Base-by-base conservation (phyloP, 108 stramenopile species). In the Nitzschia inconspicua region DNA sequence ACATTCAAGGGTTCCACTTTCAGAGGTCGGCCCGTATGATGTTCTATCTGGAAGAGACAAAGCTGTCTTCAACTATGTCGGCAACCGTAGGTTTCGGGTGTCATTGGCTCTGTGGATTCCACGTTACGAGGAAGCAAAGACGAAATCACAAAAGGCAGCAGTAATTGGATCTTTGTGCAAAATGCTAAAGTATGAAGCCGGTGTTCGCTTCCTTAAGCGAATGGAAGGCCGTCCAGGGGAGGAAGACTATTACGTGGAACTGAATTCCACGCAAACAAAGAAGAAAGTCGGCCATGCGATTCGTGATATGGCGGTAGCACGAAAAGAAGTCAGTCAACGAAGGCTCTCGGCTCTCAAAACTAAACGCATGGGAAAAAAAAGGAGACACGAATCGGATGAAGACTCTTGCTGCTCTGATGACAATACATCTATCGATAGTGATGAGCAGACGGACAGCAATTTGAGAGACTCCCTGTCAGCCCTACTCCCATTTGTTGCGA, bases 1-100 rank as follows among this genome's bases (percentile, higher is more conserved):
- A n/a, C n/a, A n/a, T n/a, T n/a, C n/a, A n/a, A n/a, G n/a, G n/a
- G n/a, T n/a, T n/a, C n/a, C n/a, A n/a, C n/a, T n/a, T n/a, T n/a
- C n/a, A n/a, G 57, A 47, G 14, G 16, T 65, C 22, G 25, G 55
- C 32, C 76, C 76, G 26, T 70, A 68, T 60, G 76, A 77, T 30
- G 46, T 77, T 22, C 23, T 70, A 13, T 77, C 65, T 41, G 65
- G 69, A 0, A 41, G 65, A 19, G 53, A 63, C 56, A 57, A 54
- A 11, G 51, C 31, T 1, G 49, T 56, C 13, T 77, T 72, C 56
- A 77, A 77, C 26, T 34, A 57, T 28, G 41, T 60, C 40, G 76
- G 76, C 4, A 77, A 77, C 40, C 76, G 76, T 24, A 36, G 76
- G 19, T 65, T 77, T 14, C 58, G 70, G 22, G 47, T 77, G 0